Base-by-base conservation (phyloP, 805 yeast species). In the Barnettozyma sucrosica region DNA sequence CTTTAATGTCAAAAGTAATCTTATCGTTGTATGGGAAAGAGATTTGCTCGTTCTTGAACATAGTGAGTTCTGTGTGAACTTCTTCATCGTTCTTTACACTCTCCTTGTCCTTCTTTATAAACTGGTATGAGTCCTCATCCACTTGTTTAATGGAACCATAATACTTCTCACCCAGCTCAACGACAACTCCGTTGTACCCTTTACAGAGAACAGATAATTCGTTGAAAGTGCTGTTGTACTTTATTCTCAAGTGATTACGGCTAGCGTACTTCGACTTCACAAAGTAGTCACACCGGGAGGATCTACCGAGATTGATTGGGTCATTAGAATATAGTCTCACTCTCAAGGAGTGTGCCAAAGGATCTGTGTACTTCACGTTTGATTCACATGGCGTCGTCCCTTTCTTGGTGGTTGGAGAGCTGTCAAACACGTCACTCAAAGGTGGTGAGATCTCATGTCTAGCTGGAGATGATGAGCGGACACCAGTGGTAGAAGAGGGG, bases 111-210 rank as follows among this genome's bases (percentile, higher is more conserved):
- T 54, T 49, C 18, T 37, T 42, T 16, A 53, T 41, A 33, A 68
- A 57, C 14, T 57, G 55, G 41, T 56, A 70, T 4, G 55, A 47
- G 5, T 56, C 48, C 7, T 54, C 58, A 2, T 53, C 48, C 6
- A 53, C 34, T 41, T 58, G 51, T 30, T 47, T 50, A 7, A 59
- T 43, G 30, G 58, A 55, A n/a, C 66, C 66, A 38, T 72, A 71
- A 16, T 70, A 53, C 18, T 58, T 55, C 18, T 63, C 66, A 0
- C 96, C 93, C 36, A 88, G 75, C 5, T 76, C 71, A 18, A 89
- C 76, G 9, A 77, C 74, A 44, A 86, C 67, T 10, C 97, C 97
- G 63, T 92, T 92, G 66, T 81, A 77, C 4, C 98, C 97, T 46
- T 80, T 64, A 64, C 97, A 92, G 40, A 76, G 76, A 44, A 92